Percentiles rank a stretch among this genome's conserved stretches.
Evolutionary conservation across 106 monocot genomes (phyloP).

Genomic region (Hemerocallis citrina): DNA sequence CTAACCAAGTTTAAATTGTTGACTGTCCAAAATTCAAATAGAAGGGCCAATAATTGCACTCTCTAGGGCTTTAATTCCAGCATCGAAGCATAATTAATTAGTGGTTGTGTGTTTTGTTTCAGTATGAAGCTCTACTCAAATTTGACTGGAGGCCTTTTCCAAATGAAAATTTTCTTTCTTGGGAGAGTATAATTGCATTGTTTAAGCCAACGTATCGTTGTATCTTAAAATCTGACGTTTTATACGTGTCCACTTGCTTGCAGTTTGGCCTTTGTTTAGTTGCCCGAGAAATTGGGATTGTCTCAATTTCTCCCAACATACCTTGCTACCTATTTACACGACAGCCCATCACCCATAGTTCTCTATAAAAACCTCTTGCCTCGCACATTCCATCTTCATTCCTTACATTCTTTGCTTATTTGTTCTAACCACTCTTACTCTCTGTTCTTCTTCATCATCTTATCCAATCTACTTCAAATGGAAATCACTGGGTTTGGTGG

Average conservation of each 20-base stretch:
- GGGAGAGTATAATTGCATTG: background rate
- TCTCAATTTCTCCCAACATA: conserved; percentile 2
- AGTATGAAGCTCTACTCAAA: background rate
- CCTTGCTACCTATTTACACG: conserved; percentile 1
- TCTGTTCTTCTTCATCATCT: background rate
- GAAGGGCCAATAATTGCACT: background rate
- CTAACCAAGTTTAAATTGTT: background rate
- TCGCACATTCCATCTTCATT: background rate
- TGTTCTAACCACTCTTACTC: too few relatives aligned
- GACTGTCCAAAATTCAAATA: background rate
- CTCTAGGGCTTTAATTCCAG: background rate
- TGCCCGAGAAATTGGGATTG: background rate
- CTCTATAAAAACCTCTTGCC: conserved; percentile 3
- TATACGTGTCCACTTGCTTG: background rate
- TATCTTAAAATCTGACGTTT: background rate
- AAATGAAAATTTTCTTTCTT: background rate
- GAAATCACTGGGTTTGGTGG: background rate
- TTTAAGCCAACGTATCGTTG: background rate
- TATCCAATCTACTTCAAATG: background rate
- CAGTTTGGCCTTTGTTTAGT: background rate
- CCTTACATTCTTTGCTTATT: background rate
- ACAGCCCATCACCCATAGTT: background rate
- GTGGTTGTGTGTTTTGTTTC: background rate
- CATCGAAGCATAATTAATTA: background rate
- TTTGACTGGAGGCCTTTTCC: background rate